Evolutionary conservation across 345 rosid species (phyloP).

Genomic region (Arabis alpina): DNA sequence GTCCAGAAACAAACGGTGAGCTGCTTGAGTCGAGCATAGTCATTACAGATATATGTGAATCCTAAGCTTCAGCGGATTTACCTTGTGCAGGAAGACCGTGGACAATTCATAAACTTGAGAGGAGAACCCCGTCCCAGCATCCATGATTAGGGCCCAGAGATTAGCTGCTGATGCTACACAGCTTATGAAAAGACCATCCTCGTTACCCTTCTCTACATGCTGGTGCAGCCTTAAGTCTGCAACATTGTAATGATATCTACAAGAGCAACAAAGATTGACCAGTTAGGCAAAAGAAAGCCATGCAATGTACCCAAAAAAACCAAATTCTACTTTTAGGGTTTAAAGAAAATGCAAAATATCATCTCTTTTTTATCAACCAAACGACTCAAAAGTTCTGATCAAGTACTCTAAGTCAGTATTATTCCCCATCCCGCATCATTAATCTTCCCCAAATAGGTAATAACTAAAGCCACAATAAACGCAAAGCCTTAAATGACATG

Average conservation of each 20-base stretch:
- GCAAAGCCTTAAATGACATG: constrained; percentile 6
- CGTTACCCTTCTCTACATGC: constrained; percentile 92
- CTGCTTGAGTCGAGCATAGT: constrained; percentile 19
- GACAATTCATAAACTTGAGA: constrained; percentile 92
- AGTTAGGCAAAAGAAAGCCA: constrained; percentile 14
- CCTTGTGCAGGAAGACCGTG: constrained; percentile 86
- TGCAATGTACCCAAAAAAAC: background rate
- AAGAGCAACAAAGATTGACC: constrained; percentile 31
- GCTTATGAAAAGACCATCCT: constrained; percentile 86
- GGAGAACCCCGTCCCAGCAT: constrained; percentile 94
- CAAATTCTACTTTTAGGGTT: background rate
- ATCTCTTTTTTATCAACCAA: background rate
- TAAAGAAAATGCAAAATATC: background rate
- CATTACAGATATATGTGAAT: background rate
- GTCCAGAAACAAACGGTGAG: constrained; percentile 28
- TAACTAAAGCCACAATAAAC: constrained; percentile 9
- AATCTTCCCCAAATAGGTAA: background rate
- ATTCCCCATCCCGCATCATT: background rate
- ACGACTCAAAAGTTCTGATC: background rate
- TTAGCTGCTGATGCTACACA: constrained; percentile 86
- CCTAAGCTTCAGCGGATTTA: constrained; percentile 36
- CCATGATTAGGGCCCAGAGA: constrained; percentile 98
- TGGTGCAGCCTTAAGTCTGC: constrained; percentile 76
- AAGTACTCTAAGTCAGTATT: background rate
- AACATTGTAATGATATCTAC: constrained; percentile 95